Conservation (phyloP, 2,329 filamentous ascomycete genomes). For the Lecanicillium sp. region DNA sequence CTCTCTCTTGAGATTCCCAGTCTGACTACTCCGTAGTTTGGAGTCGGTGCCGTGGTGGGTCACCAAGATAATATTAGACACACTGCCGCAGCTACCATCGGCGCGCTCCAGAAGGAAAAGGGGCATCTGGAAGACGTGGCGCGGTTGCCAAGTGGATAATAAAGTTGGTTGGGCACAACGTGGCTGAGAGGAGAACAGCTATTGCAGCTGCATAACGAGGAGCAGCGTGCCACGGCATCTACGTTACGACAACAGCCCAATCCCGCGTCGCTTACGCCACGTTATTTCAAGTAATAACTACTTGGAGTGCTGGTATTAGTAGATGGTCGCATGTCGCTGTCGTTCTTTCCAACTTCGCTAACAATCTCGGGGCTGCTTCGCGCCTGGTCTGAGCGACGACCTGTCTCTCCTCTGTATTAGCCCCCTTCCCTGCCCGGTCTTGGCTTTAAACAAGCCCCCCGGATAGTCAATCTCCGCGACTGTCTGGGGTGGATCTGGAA, state of each 20-base stretch:
- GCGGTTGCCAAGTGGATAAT: background rate
- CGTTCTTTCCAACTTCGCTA: too few species aligned
- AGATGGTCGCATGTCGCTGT: background rate
- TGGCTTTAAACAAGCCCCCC: too few species aligned
- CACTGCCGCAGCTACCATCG: background rate
- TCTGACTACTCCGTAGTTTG: background rate
- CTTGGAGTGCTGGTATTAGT: background rate
- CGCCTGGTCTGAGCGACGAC: too few species aligned
- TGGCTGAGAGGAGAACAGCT: too few species aligned
- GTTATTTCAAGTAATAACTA: slow-evolving; percentile 6
- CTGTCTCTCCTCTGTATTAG: too few species aligned
- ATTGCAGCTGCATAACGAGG: background rate
- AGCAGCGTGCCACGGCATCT: background rate
- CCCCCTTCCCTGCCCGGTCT: too few species aligned
- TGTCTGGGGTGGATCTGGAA: too few species aligned
- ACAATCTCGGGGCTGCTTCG: too few species aligned
- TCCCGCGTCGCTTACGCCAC: background rate
- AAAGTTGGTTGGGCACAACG: too few species aligned
- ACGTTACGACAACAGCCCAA: slow-evolving; percentile 1
- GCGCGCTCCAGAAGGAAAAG: background rate
- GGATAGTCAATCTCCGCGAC: too few species aligned
- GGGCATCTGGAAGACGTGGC: background rate
- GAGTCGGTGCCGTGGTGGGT: background rate
- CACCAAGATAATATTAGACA: slow-evolving; percentile 4
- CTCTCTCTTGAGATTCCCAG: background rate